phyloP scores from a whole-genome alignment of 2,329 filamentous ascomycete species.

The Trichophyton schoenleinii region DNA sequence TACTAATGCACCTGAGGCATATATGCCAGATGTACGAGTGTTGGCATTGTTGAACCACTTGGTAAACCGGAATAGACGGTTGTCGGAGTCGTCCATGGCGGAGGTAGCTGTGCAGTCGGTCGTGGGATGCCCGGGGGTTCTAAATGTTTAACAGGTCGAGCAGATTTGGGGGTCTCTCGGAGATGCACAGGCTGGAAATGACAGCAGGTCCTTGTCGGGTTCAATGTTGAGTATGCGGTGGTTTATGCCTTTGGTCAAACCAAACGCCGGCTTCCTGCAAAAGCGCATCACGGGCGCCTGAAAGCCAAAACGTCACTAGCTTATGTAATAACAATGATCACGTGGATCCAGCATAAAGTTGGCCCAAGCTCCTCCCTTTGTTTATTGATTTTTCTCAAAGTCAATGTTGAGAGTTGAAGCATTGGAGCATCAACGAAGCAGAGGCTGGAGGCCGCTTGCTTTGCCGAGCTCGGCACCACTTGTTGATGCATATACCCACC shows the following conservation, averaged over 20 bases:
- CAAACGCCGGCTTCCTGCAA: neutral
- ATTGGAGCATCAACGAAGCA: too few species aligned
- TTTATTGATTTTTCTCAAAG: too few species aligned
- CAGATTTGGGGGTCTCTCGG: neutral
- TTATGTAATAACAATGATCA: neutral
- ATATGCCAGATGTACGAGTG: slow-evolving; percentile 53
- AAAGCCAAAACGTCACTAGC: neutral
- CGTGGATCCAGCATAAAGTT: neutral
- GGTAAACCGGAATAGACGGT: slow-evolving; percentile 54
- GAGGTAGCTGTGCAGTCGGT: neutral
- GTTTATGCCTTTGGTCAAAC: neutral
- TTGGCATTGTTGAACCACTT: slow-evolving; percentile 56
- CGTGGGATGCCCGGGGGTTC: neutral
- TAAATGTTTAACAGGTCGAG: neutral
- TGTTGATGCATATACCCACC: too few species aligned
- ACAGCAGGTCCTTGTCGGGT: neutral
- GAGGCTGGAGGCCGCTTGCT: too few species aligned
- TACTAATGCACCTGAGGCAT: slow-evolving; percentile 54
- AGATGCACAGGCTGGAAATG: neutral
- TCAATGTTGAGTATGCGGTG: neutral
- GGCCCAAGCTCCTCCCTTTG: neutral
- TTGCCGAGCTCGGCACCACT: too few species aligned
- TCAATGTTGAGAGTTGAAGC: too few species aligned
- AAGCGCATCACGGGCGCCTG: neutral
- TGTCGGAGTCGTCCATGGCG: slow-evolving; percentile 34